These are phyloP conservation scores for Heterobasidion irregulare DNA, from an alignment of 1,284 basidiomycete species.

Conservation along the genomic window DNA sequence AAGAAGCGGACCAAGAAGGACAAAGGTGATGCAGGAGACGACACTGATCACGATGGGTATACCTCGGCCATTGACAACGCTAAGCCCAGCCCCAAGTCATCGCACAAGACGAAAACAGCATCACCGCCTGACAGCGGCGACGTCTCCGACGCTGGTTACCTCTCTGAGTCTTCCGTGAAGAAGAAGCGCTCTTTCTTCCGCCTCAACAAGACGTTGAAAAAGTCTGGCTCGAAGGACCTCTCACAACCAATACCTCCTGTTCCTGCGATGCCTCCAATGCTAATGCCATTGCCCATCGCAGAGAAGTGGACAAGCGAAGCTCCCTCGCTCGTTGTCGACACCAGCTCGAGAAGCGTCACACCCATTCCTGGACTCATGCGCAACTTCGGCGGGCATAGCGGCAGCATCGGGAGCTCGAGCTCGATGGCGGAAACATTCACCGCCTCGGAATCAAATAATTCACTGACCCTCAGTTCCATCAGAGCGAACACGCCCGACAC, in stretches of 20 bases:
- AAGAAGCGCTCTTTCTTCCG: slow-evolving; percentile 24
- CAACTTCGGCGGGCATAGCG: background rate
- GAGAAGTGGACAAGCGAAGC: slow-evolving; percentile 34
- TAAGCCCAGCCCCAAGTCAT: slow-evolving; percentile 7
- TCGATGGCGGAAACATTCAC: background rate
- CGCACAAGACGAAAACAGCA: slow-evolving; percentile 23
- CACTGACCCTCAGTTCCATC: background rate
- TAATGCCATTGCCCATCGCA: slow-evolving; percentile 40
- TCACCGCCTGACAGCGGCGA: slow-evolving; percentile 24
- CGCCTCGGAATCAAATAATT: background rate
- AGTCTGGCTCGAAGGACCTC: slow-evolving; percentile 14
- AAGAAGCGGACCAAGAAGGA: slow-evolving; percentile 16
- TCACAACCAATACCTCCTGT: slow-evolving; percentile 3
- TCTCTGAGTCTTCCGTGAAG: slow-evolving; percentile 23
- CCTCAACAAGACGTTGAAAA: slow-evolving; percentile 22
- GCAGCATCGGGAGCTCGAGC: background rate
- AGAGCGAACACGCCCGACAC: background rate
- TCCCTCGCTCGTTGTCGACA: slow-evolving; percentile 9
- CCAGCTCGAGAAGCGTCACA: slow-evolving; percentile 14
- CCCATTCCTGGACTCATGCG: slow-evolving; percentile 8
- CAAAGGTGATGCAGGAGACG: slow-evolving; percentile 13
- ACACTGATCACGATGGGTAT: slow-evolving; percentile 22
- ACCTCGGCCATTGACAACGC: slow-evolving; percentile 21
- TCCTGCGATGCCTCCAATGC: slow-evolving; percentile 18
- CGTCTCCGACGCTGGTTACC: slow-evolving; percentile 26